phyloP scores from a whole-genome alignment of 2,329 filamentous ascomycete species.

The Xylariaceae sp. region DNA sequence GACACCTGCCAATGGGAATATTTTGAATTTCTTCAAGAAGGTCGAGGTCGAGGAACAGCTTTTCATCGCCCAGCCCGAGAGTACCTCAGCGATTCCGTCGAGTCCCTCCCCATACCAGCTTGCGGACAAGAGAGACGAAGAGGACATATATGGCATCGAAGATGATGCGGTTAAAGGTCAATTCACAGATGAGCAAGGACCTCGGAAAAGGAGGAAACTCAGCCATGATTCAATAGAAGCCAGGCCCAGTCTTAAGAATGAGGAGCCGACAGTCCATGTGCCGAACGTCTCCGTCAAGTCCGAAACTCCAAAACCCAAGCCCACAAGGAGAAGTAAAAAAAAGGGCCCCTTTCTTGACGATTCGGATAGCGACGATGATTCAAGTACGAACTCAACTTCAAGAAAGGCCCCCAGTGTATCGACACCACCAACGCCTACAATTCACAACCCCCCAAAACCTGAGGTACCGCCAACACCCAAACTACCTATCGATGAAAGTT shows the following conservation, averaged over 20 bases:
- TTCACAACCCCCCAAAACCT: slow-evolving; percentile 5
- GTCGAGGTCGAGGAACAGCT: slow-evolving; percentile 56
- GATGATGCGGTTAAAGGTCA: not conserved
- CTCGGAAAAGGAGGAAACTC: slow-evolving; percentile 38
- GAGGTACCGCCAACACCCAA: slow-evolving; percentile 11
- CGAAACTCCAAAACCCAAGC: slow-evolving; percentile 7
- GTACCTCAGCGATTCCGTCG: slow-evolving; percentile 2
- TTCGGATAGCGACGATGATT: slow-evolving; percentile 53
- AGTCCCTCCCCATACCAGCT: too few relatives aligned
- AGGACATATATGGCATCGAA: slow-evolving; percentile 32
- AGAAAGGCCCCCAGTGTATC: not conserved
- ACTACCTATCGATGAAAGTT: slow-evolving; percentile 22
- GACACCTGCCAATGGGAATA: slow-evolving; percentile 55
- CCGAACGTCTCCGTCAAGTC: not conserved
- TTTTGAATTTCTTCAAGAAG: slow-evolving; percentile 73
- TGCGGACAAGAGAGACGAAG: slow-evolving; percentile 18
- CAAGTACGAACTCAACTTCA: slow-evolving; percentile 3
- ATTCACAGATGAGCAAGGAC: slow-evolving; percentile 16
- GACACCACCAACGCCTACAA: not conserved
- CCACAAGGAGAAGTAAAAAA: slow-evolving; percentile 17
- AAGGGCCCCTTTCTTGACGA: slow-evolving; percentile 67
- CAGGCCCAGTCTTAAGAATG: slow-evolving; percentile 1
- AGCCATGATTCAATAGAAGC: slow-evolving; percentile 21
- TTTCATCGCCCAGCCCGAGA: slow-evolving; percentile 39
- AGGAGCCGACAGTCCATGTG: not conserved